These are phyloP conservation scores for Solanum bulbocastanum DNA, from an alignment of 257 asterid species.

Conservation along the genomic window DNA sequence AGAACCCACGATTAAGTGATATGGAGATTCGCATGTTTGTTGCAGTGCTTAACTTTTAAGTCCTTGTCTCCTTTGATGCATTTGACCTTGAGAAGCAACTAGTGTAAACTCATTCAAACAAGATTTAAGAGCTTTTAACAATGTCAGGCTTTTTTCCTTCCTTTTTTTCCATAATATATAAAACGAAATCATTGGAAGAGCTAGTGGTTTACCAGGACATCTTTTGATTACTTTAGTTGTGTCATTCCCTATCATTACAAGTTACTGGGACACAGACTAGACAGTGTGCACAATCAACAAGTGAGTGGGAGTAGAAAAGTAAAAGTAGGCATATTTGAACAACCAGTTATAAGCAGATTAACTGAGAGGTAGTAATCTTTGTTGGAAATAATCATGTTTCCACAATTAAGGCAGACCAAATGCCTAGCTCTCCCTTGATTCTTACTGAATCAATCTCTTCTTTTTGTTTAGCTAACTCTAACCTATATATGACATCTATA, in stretches of 20 bases:
- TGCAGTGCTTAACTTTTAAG: background rate
- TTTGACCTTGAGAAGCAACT: background rate
- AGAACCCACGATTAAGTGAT: background rate
- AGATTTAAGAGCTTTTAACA: background rate
- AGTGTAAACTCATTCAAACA: background rate
- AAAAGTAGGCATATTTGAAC: background rate
- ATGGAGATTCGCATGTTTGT: background rate
- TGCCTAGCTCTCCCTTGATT: background rate
- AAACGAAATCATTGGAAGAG: background rate
- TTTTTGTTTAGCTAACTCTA: background rate
- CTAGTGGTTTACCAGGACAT: background rate
- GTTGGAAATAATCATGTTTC: background rate
- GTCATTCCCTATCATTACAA: background rate
- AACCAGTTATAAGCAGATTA: background rate
- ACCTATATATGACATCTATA: background rate
- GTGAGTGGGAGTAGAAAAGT: background rate
- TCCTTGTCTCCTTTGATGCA: background rate
- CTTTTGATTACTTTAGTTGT: background rate
- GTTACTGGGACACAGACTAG: background rate
- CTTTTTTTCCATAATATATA: background rate
- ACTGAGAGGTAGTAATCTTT: background rate
- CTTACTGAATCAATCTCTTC: background rate
- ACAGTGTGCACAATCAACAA: background rate
- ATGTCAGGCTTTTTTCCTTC: background rate
- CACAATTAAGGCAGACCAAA: background rate